Conservation (phyloP, 179 eudicot species). For the Nepenthes alata region DNA sequence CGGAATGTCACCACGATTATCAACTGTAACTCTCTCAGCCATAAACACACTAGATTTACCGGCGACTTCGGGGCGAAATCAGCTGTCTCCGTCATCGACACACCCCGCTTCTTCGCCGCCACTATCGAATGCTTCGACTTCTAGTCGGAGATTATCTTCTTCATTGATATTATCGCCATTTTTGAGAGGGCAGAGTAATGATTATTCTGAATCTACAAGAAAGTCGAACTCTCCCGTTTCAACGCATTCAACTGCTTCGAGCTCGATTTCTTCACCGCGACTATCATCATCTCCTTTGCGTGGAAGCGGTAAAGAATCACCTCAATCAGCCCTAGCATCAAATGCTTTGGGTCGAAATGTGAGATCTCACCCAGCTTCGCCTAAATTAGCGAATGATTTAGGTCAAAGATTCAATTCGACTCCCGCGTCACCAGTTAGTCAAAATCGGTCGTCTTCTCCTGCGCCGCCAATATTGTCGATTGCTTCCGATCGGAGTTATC, state of each 20-base stretch:
- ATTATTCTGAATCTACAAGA: conserved; percentile 22
- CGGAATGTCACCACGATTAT: conserved; percentile 34
- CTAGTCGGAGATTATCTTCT: conserved; percentile 23
- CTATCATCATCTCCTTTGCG: background rate
- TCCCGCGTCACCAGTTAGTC: conserved; percentile 19
- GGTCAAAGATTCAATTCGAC: conserved; percentile 5
- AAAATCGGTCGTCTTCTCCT: conserved; percentile 12
- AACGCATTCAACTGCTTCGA: conserved; percentile 5
- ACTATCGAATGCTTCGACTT: conserved; percentile 18
- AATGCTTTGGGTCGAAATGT: background rate
- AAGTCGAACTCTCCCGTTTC: conserved; percentile 20
- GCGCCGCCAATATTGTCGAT: background rate
- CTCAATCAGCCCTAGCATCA: too few species aligned
- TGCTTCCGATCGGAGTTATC: too few species aligned
- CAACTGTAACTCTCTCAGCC: conserved; percentile 19
- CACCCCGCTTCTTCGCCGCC: conserved; percentile 11
- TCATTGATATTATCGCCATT: conserved; percentile 28
- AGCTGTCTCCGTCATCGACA: background rate
- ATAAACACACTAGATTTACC: conserved; percentile 21
- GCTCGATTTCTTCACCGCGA: background rate
- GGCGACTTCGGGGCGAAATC: background rate
- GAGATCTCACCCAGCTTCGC: conserved; percentile 29
- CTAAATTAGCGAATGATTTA: conserved; percentile 1
- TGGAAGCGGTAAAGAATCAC: background rate
- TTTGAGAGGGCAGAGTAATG: conserved; percentile 19